A percentile compares a stretch with the other conserved stretches of the same genome.
Conservation (phyloP, 306 rosid species). For the Notholithocarpus densiflorus region DNA sequence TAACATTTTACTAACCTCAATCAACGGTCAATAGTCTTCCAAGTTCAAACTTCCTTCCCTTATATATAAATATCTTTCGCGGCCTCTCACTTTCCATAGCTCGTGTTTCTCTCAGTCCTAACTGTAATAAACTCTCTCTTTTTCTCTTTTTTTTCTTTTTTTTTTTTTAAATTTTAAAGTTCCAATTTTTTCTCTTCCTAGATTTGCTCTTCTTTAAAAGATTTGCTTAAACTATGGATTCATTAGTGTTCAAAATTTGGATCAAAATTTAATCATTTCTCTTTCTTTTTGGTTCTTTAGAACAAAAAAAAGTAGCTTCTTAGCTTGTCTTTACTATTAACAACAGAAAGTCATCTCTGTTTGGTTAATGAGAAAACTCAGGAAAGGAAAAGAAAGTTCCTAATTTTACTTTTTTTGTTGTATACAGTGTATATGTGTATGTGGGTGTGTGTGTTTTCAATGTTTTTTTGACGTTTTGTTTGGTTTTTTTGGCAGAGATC, state of each 20-base stretch:
- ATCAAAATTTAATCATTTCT: not conserved
- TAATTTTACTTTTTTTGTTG: not conserved
- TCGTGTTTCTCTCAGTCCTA: not conserved
- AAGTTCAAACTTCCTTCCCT: not conserved
- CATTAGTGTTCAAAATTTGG: no score
- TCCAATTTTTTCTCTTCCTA: not conserved
- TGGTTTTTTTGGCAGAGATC: not conserved
- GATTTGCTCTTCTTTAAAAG: not conserved
- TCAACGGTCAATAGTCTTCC: constrained; percentile 19
- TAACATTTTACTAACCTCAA: not conserved
- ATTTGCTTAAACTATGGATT: not conserved
- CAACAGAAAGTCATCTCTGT: not conserved
- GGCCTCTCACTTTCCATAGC: not conserved
- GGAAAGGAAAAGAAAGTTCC: not conserved
- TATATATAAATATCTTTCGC: constrained; percentile 14
- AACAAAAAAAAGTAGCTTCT: not conserved
- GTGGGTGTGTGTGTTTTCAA: not conserved
- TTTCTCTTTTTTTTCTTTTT: no score
- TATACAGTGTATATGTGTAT: no score
- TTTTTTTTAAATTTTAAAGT: not conserved
- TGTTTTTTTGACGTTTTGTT: not conserved
- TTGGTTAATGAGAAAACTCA: constrained; percentile 17
- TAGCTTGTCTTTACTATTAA: not conserved
- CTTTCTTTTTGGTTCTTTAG: not conserved
- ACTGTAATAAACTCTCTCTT: not conserved